Conservation (phyloP, 177 flowering plant species). For the Vitis hybrid region DNA sequence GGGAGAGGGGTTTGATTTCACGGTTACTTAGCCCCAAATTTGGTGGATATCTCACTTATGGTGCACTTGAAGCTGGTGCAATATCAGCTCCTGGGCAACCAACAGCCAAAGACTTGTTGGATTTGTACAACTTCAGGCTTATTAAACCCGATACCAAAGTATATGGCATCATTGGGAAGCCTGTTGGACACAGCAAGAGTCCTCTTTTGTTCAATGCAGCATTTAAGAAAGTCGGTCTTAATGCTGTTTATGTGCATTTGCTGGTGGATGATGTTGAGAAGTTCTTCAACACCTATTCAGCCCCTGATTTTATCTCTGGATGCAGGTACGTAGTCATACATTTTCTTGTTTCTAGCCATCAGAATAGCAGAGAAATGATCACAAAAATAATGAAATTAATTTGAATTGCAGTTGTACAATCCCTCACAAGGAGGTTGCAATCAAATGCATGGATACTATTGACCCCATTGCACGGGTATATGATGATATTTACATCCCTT, state of each 20-base stretch:
- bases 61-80: conserved; percentile 14
- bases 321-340: conserved; percentile 17
- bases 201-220: conserved; percentile 23
- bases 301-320: conserved; percentile 21
- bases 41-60: conserved; percentile 22
- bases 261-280: conserved; percentile 20
- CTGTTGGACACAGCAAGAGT: conserved; percentile 29
- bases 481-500: too few species aligned
- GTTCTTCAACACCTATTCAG: conserved; percentile 20
- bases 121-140: conserved; percentile 16
- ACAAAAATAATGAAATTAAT: not conserved
- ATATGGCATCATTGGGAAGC: conserved; percentile 26
- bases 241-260: conserved; percentile 26
- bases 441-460: conserved; percentile 18
- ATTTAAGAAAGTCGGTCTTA: conserved; percentile 13
- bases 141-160: conserved; percentile 24
- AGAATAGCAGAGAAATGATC: too few species aligned
- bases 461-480: conserved; percentile 24
- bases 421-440: conserved; percentile 25
- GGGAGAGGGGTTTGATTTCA: conserved; percentile 24
- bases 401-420: conserved; percentile 14
- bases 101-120: conserved; percentile 10
- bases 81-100: conserved; percentile 25
- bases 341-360: too few species aligned
- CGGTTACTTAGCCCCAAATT: conserved; percentile 22